phyloP scores from a whole-genome alignment of 495 filamentous ascomycete species.

The Neurospora sp. region DNA sequence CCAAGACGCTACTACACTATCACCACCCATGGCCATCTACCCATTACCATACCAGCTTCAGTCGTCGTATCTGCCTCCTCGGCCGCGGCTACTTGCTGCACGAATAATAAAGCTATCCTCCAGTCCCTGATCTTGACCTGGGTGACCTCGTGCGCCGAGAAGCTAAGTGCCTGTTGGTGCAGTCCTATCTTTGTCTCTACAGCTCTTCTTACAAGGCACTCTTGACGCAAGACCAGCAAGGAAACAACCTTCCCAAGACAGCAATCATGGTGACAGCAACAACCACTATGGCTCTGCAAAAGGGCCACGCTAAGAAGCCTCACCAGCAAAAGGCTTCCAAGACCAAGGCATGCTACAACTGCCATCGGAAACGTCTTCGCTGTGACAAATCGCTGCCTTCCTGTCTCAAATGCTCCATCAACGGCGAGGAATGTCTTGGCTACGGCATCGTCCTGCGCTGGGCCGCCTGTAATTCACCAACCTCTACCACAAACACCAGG shows the following conservation, averaged over 20 bases:
- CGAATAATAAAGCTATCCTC: background rate
- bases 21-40: background rate
- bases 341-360: constrained; percentile 19
- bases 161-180: background rate
- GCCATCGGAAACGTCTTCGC: constrained; percentile 41
- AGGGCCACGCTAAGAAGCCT: background rate
- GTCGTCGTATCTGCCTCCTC: background rate
- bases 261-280: background rate
- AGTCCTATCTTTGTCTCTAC: background rate
- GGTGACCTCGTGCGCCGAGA: background rate
- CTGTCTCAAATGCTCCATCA: constrained; percentile 38
- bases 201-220: background rate
- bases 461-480: constrained; percentile 11
- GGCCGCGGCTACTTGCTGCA: background rate
- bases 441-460: constrained; percentile 34
- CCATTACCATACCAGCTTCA: background rate
- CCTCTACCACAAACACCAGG: background rate
- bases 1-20: background rate
- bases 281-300: background rate
- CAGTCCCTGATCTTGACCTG: background rate
- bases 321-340: background rate
- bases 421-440: constrained; percentile 39
- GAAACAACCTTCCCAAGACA: background rate
- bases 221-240: background rate
- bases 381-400: constrained; percentile 42